Evolutionary conservation across 2,329 filamentous ascomycete species (phyloP), one percentile per base, ranked within the genome.

Genomic region (Tolypocladium ophioglossoides): DNA sequence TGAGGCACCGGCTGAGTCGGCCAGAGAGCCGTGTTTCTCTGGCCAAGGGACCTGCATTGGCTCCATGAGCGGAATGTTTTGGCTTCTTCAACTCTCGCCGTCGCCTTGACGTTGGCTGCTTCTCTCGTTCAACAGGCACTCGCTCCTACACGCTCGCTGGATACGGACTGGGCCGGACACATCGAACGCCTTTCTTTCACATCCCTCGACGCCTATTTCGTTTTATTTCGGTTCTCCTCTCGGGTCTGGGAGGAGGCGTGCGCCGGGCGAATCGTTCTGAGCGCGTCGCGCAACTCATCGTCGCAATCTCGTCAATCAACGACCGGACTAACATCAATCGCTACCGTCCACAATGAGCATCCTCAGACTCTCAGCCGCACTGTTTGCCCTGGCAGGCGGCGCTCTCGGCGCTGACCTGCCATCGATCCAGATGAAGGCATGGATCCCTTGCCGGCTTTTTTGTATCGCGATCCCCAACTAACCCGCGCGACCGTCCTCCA

Each of bases 371-470:
- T 61, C 63, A 38, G 50, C 66, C 49, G 61, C 71, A 55, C 63
- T 72, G 41, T 65, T 75, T 58, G 68, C 73, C 54, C 61, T 78
- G 57, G 63, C 73, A 56, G 71, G 72, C 57, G 65, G 73, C 52
- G 68, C 71, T 59, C 63, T 73, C 32, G 71, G 70, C 52, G 71
- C 71, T 48, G 71, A 74, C 55, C 66, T 80, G 32, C 72, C 83
- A 61, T 77, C 83, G 56, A 84, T 87, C 63, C 72, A 82, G 62
- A 83, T 84, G 77, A 91, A 91, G 80, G 84, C 85, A 71, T 10
- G 27, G 8, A 10, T 4, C 27, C 5, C n/a, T n/a, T 20, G 8
- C 8, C 38, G 3, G 4, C n/a, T 20, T 10, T 9, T 7, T 14
- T 8, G 18, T 32, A 12, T 34, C 18, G 27, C 34, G 4, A 11